phyloP scores from a whole-genome alignment of 495 filamentous ascomycete species.

The Tuber brumale region DNA sequence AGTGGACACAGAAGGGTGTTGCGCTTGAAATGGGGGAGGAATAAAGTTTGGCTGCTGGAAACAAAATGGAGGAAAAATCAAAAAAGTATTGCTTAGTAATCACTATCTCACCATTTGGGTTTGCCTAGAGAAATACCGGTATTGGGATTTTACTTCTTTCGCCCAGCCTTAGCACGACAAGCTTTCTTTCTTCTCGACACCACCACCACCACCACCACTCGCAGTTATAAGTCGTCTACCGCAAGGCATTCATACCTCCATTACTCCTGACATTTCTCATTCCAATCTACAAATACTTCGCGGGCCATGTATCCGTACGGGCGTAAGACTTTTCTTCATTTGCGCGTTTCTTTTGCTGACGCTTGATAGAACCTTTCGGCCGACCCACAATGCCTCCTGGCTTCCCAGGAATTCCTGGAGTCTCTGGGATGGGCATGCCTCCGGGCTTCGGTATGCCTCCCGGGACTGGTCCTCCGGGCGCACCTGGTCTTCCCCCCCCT shows the following conservation, averaged over 20 bases:
- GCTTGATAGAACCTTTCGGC: conserved; percentile 33
- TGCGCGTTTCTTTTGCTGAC: conserved; percentile 6
- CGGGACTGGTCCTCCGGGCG: conserved; percentile 16
- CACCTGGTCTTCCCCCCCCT: conserved; percentile 44
- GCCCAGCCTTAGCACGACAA: conserved; percentile 5
- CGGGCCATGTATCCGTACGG: conserved; percentile 42
- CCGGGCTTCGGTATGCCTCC: conserved; percentile 72
- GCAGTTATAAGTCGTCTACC: not conserved
- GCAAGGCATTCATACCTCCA: not conserved
- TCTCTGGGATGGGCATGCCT: conserved; percentile 69
- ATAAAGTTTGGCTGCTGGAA: not conserved
- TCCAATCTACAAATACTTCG: not conserved
- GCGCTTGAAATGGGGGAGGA: conserved; percentile 21
- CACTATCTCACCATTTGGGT: not conserved
- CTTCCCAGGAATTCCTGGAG: conserved; percentile 32
- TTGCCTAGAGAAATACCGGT: not conserved
- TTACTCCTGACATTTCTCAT: not conserved
- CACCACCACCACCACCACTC: conserved; percentile 9
- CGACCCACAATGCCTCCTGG: conserved; percentile 41
- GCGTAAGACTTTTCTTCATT: conserved; percentile 31
- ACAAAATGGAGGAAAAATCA: not conserved
- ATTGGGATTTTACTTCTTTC: not conserved
- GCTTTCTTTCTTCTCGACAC: conserved; percentile 15
- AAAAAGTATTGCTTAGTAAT: not conserved
- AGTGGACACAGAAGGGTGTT: conserved; percentile 10